Percentiles rank a stretch among this genome's conserved stretches.
These are phyloP conservation scores for Cercospora sesami DNA, from an alignment of 2,329 filamentous ascomycete species.

Conservation along the genomic window DNA sequence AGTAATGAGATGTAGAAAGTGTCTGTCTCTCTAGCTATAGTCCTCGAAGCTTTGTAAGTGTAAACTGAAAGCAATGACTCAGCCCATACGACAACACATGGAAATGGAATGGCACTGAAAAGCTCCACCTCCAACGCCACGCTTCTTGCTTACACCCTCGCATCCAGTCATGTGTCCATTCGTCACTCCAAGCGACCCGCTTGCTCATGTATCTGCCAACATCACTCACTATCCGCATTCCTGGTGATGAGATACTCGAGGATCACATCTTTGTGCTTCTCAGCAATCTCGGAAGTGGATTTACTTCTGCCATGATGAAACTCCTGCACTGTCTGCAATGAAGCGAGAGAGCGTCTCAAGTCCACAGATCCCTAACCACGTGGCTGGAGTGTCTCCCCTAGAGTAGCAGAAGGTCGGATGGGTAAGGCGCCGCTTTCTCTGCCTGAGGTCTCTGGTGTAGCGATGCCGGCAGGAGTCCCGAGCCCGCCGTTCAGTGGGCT, in stretches of 20 bases:
- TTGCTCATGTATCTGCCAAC: not conserved
- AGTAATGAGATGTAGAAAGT: not conserved
- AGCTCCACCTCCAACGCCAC: not conserved
- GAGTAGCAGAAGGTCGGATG: not conserved
- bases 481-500: constrained; percentile 44
- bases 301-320: constrained; percentile 3
- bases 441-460: constrained; percentile 20
- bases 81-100: not conserved
- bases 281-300: constrained; percentile 3
- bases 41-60: not conserved
- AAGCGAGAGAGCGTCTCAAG: not conserved
- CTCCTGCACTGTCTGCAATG: constrained; percentile 5
- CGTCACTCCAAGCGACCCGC: not conserved
- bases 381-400: not conserved
- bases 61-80: not conserved
- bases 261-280: not conserved
- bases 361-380: constrained; percentile 10
- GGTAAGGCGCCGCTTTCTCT: constrained; percentile 15
- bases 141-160: not conserved
- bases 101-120: not conserved
- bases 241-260: not conserved
- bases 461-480: constrained; percentile 17
- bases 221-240: not conserved
- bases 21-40: not conserved
- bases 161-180: not conserved